Evolutionary conservation across 2,329 filamentous ascomycete species (phyloP).

Genomic region (Calonectria ilicicola): DNA sequence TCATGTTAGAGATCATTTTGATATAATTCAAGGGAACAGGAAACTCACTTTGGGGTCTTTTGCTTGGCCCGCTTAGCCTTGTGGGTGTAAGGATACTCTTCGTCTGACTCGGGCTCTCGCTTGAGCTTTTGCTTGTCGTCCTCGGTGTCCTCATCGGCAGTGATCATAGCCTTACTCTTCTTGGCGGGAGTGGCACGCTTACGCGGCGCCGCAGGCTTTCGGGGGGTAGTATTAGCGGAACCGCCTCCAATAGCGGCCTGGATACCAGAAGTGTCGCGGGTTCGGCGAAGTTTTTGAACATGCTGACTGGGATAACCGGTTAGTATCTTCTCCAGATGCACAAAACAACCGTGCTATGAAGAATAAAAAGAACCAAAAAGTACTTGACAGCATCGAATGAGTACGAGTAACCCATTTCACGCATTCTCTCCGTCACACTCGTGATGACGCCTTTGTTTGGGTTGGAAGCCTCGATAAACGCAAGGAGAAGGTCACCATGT

Average conservation of each 20-base stretch:
- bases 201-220: constrained; percentile 40
- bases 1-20: constrained; percentile 12
- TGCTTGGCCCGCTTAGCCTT: constrained; percentile 42
- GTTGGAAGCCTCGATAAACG: constrained; percentile 51
- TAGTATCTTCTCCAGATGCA: constrained; percentile 12
- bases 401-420: constrained; percentile 52
- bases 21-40: no score
- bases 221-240: constrained; percentile 36
- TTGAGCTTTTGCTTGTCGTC: constrained; percentile 43
- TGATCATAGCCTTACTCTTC: constrained; percentile 36
- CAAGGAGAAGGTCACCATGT: constrained; percentile 54
- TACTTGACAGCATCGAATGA: constrained; percentile 56
- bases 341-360: constrained; percentile 2
- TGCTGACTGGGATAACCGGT: constrained; percentile 54
- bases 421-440: constrained; percentile 47
- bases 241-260: constrained; percentile 30
- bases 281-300: constrained; percentile 57
- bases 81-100: constrained; percentile 20
- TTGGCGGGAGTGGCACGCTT: constrained; percentile 46
- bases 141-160: constrained; percentile 38
- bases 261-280: constrained; percentile 44
- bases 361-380: constrained; percentile 5
- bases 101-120: constrained; percentile 34
- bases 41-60: constrained; percentile 33
- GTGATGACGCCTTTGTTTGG: constrained; percentile 49